phyloP scores from a whole-genome alignment of 805 yeast species.

The Priceomyces melissophilus region DNA sequence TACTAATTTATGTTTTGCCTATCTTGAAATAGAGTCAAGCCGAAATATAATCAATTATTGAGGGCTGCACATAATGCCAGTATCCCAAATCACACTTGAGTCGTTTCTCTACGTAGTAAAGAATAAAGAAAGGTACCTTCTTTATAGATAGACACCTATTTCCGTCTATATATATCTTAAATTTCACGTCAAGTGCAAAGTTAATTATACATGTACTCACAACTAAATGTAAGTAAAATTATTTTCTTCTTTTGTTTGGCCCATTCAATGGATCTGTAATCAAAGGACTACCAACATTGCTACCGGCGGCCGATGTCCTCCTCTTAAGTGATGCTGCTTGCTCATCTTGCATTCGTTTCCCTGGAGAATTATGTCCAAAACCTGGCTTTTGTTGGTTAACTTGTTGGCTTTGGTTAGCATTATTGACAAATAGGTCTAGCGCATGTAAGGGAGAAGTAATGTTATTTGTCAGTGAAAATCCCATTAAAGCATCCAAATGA shows the following conservation, averaged over 20 bases:
- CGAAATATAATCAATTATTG: too few species aligned
- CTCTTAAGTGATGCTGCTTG: slow-evolving; percentile 10
- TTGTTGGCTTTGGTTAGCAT: slow-evolving; percentile 13
- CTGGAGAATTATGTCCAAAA: slow-evolving; percentile 2
- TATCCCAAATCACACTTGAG: too few species aligned
- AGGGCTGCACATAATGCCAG: too few species aligned
- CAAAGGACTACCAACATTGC: slow-evolving; percentile 7
- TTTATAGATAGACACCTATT: too few species aligned
- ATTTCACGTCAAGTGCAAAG: background rate
- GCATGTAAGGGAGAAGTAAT: slow-evolving; percentile 55
- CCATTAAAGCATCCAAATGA: slow-evolving; percentile 62
- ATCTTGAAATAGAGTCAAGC: too few species aligned
- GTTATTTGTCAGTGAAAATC: slow-evolving; percentile 46
- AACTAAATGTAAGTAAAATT: background rate
- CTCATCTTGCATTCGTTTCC: slow-evolving; percentile 7
- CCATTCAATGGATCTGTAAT: slow-evolving; percentile 6
- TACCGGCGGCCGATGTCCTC: slow-evolving; percentile 8
- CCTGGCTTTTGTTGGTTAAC: slow-evolving; percentile 1
- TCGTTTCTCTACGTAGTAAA: too few species aligned
- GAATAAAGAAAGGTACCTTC: too few species aligned
- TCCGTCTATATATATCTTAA: too few species aligned
- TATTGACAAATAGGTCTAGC: slow-evolving; percentile 38
- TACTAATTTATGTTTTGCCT: too few species aligned
- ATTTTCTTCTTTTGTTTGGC: slow-evolving; percentile 10
- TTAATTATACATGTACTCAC: background rate